phyloP scores from a whole-genome alignment of 108 stramenopile genomes.

The Conticribra guillardii region DNA sequence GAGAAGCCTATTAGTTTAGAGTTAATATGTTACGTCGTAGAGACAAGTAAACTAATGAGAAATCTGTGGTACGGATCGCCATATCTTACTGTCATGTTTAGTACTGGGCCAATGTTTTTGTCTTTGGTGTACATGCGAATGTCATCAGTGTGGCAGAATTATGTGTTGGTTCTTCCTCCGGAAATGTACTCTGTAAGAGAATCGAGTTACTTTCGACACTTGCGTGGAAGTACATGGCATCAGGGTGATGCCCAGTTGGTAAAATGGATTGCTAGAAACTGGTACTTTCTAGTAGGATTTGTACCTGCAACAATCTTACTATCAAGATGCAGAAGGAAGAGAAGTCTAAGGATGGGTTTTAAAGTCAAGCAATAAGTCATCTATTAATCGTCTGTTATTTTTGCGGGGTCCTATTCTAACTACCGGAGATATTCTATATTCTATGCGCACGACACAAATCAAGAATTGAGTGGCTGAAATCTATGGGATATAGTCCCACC shows the following conservation, averaged over 20 bases:
- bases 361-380: neutral
- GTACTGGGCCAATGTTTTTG: constrained; percentile 27
- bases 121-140: constrained; percentile 12
- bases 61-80: constrained; percentile 25
- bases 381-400: neutral
- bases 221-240: constrained; percentile 33
- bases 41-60: too few species aligned
- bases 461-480: neutral
- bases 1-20: too few species aligned
- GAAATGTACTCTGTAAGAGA: constrained; percentile 15
- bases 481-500: neutral
- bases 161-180: constrained; percentile 14
- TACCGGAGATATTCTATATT: neutral
- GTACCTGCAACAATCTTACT: neutral
- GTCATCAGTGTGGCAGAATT: neutral
- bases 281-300: neutral
- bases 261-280: constrained; percentile 17
- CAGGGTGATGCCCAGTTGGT: constrained; percentile 4
- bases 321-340: neutral
- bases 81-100: constrained; percentile 27
- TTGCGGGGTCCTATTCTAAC: neutral
- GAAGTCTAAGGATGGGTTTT: neutral
- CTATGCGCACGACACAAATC: neutral
- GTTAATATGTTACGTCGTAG: too few species aligned
- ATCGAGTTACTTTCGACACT: constrained; percentile 29